Evolutionary conservation across 495 filamentous ascomycete species (phyloP), one percentile per base, ranked within the genome.

Genomic region (Talaromyces wortmannii): DNA sequence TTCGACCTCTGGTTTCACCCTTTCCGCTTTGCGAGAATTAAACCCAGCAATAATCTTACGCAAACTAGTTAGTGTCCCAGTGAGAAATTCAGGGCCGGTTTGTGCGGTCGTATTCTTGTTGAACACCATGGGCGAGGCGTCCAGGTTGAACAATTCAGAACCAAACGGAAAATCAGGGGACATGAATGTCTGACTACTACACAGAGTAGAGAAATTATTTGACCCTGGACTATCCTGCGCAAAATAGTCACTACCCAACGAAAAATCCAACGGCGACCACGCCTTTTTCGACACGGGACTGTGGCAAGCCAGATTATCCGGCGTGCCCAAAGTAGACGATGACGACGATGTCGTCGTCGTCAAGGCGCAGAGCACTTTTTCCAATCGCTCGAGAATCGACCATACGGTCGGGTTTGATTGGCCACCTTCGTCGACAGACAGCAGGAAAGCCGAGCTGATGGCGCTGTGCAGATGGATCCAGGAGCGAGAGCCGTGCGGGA

Each of bases 391-490:
- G n/a, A 78, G 55, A 5, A 76, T 63, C 16, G 56, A 60, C 73
- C 69, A 75, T 11, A 74, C 70, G 4, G 59, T 66, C 0, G 73
- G 57, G 7, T 74, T 68, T 5, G 63, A 61, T 50, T 76, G 74
- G 11, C 67, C 67, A 55, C 76, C 74, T 11, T 75, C 74, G 13
- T 72, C 66, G 15, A 78, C 73, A 6, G 73, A 73, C 2, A 78
- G 65, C 0, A 78, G 59, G 56, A 78, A 77, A 8, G 75, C 72
- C 3, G 73, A 72, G 57, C 71, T 75, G 54, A 78, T 73, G 32
- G 75, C 74, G 49, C 75, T 71, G 45, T 78, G 75, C 12, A 77
- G 56, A 7, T 68, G 61, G 57, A 75, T 75, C 75, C 75, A 78
- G 3, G 75, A 77, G 4, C 75, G 71, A 5, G 73, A 67, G 2